Evolutionary conservation across 805 yeast genomes (phyloP), one percentile per base, ranked within the genome.

Genomic region (Suhomyces prunicola): DNA sequence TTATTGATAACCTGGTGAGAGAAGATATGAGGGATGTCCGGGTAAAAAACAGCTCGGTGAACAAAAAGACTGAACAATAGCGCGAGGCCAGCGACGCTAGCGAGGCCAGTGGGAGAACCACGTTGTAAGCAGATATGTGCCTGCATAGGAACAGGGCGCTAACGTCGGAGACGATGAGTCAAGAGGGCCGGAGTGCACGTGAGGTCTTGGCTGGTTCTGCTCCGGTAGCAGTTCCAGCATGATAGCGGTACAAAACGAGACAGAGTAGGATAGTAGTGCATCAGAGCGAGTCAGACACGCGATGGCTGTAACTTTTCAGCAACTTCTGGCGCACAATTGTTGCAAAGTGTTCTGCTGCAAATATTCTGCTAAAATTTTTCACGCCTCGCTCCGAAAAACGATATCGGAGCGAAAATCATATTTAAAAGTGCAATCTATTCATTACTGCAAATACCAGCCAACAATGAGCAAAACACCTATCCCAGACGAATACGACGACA

Each of bases 401-500:
- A 12, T 29, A 29, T 29, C 33, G 33, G 6, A 10, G 31, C 31
- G 31, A 33, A 33, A 33, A n/a, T n/a, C 17, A n/a, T 33, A 33
- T 33, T 33, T 33, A 33, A 33, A 3, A 33, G 33, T 29, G 33
- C 6, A 29, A 29, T 12, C 26, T 29, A 29, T 29, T 29, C 33
- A 29, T 29, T 29, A 29, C 33, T 29, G 33, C 33, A 29, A 29
- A 2, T 29, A 29, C 33, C 13, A 10, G 4, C 36, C 36, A 33
- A 42, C n/a, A 10, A 51, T 51, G 54, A 41, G 47, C 51, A 47
- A 51, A 10, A 51, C 54, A 29, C 54, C 54, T 15, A 47, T 76
- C 47, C 84, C 83, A 54, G 86, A 82, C 59, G 92, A 87, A 67
- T 82, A 80, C 76, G 86, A 82, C 60, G 93, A 89, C 62, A 87